Evolutionary conservation across 306 rosid genomes (phyloP).

Genomic region (Prunus armeniaca): DNA sequence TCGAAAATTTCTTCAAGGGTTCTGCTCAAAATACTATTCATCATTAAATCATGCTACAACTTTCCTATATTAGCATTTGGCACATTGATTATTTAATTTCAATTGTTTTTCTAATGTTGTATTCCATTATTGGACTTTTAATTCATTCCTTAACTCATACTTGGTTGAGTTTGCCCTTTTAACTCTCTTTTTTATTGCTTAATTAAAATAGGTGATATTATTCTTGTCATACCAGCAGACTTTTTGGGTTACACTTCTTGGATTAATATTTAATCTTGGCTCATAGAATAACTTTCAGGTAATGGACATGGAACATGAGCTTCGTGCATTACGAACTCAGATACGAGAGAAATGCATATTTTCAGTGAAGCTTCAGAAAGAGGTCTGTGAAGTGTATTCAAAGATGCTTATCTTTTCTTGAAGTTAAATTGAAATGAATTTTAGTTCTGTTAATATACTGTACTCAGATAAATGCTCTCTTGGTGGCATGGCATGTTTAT

Average conservation of each 20-base stretch:
- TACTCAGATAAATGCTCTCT: background rate
- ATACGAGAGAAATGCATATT: slow-evolving; percentile 75
- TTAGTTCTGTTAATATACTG: background rate
- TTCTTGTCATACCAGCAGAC: background rate
- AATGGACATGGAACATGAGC: slow-evolving; percentile 91
- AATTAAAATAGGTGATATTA: background rate
- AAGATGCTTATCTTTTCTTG: background rate
- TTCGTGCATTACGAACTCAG: slow-evolving; percentile 80
- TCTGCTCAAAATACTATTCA: background rate
- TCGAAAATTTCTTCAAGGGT: no score
- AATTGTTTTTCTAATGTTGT: background rate
- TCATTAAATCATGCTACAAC: background rate
- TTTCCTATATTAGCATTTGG: background rate
- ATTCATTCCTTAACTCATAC: no score
- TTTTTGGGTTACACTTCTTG: background rate
- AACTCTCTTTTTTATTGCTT: background rate
- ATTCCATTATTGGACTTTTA: background rate
- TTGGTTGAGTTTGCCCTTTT: background rate
- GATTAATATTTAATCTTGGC: background rate
- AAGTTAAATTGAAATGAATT: background rate
- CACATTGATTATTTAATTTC: background rate
- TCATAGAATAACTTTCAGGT: slow-evolving; percentile 45
- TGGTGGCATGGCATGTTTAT: background rate
- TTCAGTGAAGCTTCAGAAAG: slow-evolving; percentile 86
- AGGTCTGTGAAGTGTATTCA: slow-evolving; percentile 45